A percentile compares a stretch with the other conserved stretches of the same genome.
Conservation (phyloP, 495 filamentous ascomycete genomes). For the Rhizodiscina lignyota region DNA sequence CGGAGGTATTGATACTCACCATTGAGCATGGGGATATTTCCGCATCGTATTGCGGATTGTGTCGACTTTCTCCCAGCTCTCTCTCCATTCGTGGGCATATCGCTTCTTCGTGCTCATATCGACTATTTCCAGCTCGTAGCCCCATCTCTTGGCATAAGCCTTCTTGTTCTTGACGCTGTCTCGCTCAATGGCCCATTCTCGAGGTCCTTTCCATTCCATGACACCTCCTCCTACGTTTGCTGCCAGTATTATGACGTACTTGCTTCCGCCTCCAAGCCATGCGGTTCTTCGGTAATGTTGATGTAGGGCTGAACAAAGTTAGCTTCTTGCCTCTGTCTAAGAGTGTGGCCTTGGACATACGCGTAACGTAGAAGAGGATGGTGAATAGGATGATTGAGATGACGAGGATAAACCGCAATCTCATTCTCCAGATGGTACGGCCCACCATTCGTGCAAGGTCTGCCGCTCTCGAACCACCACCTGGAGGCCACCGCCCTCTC, state of each 20-base stretch:
- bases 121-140: constrained; percentile 88
- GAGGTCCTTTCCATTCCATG: constrained; percentile 96
- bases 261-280: constrained; percentile 63
- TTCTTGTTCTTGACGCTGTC: constrained; percentile 92
- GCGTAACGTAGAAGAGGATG: constrained; percentile 50
- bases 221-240: constrained; percentile 93
- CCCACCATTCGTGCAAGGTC: constrained; percentile 19
- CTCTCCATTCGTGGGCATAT: constrained; percentile 97
- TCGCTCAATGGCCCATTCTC: constrained; percentile 96
- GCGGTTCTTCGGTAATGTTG: constrained; percentile 35
- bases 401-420: constrained; percentile 41
- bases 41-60: constrained; percentile 78
- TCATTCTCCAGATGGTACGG: constrained; percentile 30
- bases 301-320: constrained; percentile 18
- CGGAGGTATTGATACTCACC: constrained; percentile 35
- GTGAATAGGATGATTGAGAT: constrained; percentile 44
- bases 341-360: constrained; percentile 33
- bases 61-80: constrained; percentile 99
- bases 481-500: constrained; percentile 26
- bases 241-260: constrained; percentile 84
- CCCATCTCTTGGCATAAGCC: constrained; percentile 74
- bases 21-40: constrained; percentile 92
- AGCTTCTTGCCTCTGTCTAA: constrained; percentile 7
- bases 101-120: constrained; percentile 98
- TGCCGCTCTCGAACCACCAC: constrained; percentile 17